These are phyloP conservation scores for Zygotorulaspora mrakii DNA, from an alignment of 1,139 yeast species.

Conservation along the genomic window DNA sequence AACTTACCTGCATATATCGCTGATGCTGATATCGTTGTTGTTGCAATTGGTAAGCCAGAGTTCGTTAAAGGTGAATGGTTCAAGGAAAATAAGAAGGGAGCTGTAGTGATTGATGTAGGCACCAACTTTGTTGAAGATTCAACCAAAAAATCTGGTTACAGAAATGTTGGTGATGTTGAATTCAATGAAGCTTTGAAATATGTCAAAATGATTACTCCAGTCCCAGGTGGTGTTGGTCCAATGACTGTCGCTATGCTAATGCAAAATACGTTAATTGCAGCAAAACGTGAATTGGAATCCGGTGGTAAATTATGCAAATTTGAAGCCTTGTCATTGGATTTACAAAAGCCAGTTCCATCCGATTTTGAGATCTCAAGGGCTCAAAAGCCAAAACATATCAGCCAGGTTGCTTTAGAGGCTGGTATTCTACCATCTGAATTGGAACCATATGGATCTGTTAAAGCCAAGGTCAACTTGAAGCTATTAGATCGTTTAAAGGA, in stretches of 20 bases:
- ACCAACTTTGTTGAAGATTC: constrained; percentile 82
- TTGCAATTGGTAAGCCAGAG: constrained; percentile 83
- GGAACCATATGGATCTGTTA: constrained; percentile 87
- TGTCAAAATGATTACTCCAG: constrained; percentile 85
- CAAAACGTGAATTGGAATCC: constrained; percentile 45
- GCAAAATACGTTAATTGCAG: constrained; percentile 81
- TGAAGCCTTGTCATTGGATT: constrained; percentile 57
- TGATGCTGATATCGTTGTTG: constrained; percentile 84
- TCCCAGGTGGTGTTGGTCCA: constrained; percentile 99
- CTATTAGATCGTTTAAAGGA: constrained; percentile 67
- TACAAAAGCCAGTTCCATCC: constrained; percentile 81
- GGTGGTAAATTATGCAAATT: constrained; percentile 33
- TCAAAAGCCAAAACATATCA: constrained; percentile 82
- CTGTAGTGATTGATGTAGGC: constrained; percentile 93
- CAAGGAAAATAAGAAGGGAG: constrained; percentile 52
- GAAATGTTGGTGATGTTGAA: constrained; percentile 93
- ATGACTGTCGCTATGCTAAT: constrained; percentile 97
- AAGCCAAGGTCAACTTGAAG: constrained; percentile 82
- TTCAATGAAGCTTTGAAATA: constrained; percentile 60
- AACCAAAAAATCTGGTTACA: constrained; percentile 74
- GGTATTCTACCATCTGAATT: constrained; percentile 80
- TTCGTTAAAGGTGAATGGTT: constrained; percentile 89
- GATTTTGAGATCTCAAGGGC: constrained; percentile 90
- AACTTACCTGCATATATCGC: constrained; percentile 58
- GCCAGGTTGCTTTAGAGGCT: constrained; percentile 76